Evolutionary conservation across 371 early-diverging fungal genomes (phyloP).

Genomic region (Coemansia sp.): DNA sequence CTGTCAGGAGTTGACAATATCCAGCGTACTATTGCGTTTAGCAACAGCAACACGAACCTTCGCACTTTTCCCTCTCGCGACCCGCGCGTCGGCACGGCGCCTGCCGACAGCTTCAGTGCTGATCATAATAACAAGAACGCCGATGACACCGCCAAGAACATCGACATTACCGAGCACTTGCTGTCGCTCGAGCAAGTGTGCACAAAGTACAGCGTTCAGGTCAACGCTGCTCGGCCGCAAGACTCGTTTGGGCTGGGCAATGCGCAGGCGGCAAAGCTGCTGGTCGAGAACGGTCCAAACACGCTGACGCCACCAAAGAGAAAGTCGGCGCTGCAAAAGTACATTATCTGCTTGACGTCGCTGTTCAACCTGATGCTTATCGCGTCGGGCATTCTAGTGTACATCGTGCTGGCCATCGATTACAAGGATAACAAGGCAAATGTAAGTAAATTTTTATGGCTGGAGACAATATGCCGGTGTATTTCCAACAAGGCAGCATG

Average conservation of each 20-base stretch:
- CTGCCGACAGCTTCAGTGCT: neutral
- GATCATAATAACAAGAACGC: neutral
- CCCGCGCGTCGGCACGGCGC: neutral
- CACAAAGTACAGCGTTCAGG: conserved; percentile 57
- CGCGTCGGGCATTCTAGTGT: conserved; percentile 77
- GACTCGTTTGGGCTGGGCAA: conserved; percentile 70
- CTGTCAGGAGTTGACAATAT: neutral
- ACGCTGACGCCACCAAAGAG: conserved; percentile 84
- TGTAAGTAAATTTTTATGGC: conserved; percentile 55
- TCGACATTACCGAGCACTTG: conserved; percentile 71
- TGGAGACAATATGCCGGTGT: neutral
- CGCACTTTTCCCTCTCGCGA: neutral
- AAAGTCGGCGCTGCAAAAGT: conserved; percentile 69
- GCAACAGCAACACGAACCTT: neutral
- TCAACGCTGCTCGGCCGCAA: conserved; percentile 62
- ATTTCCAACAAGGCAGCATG: neutral
- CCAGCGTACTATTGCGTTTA: conserved; percentile 8
- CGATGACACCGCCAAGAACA: conserved; percentile 29
- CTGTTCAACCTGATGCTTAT: conserved; percentile 88
- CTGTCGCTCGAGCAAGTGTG: conserved; percentile 68
- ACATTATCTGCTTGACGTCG: conserved; percentile 67
- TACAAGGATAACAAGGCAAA: conserved; percentile 64
- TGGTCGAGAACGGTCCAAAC: conserved; percentile 78
- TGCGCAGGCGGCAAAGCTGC: conserved; percentile 62
- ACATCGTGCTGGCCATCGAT: conserved; percentile 75